phyloP scores from a whole-genome alignment of 495 filamentous ascomycete genomes.

The Platismatia glauca region DNA sequence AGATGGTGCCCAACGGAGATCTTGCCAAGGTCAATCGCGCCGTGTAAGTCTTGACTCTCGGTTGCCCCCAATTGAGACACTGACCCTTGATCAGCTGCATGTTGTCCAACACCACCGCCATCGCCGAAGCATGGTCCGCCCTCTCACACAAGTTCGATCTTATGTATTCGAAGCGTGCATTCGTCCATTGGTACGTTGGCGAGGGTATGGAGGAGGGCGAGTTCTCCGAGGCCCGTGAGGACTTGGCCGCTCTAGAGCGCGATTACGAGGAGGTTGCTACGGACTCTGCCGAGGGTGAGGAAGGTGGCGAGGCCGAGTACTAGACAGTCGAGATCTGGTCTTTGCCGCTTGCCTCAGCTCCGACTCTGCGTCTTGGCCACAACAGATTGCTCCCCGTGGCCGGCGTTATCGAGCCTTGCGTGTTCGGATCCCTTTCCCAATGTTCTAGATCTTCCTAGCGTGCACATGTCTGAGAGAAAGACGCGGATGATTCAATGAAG shows the following conservation, averaged over 20 bases:
- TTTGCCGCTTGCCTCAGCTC: slow-evolving; percentile 1
- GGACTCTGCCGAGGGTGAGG: slow-evolving; percentile 86
- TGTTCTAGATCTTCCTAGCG: slow-evolving; percentile 17
- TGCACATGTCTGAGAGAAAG: slow-evolving; percentile 12
- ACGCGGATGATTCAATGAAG: slow-evolving; percentile 20
- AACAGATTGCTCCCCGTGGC: slow-evolving; percentile 14
- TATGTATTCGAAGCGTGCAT: slow-evolving; percentile 99
- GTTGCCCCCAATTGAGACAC: neutral
- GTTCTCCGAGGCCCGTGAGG: slow-evolving; percentile 97
- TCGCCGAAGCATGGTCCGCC: slow-evolving; percentile 96
- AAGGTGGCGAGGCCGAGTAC: slow-evolving; percentile 89
- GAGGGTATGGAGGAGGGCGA: slow-evolving; percentile 99
- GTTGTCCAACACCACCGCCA: slow-evolving; percentile 98
- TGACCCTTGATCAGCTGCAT: slow-evolving; percentile 61
- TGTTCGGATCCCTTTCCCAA: slow-evolving; percentile 4
- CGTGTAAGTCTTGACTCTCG: slow-evolving; percentile 55
- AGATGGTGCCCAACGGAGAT: slow-evolving; percentile 92
- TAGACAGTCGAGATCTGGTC: slow-evolving; percentile 41
- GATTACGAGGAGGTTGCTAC: slow-evolving; percentile 99
- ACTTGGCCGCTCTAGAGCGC: slow-evolving; percentile 92
- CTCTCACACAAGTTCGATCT: slow-evolving; percentile 98
- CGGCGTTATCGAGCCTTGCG: slow-evolving; percentile 7
- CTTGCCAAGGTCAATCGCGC: slow-evolving; percentile 95
- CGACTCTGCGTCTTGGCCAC: slow-evolving; percentile 5
- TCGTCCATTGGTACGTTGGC: slow-evolving; percentile 99